Base-by-base conservation (phyloP, 305 asterid genomes). In the Fraxinus nigra region DNA sequence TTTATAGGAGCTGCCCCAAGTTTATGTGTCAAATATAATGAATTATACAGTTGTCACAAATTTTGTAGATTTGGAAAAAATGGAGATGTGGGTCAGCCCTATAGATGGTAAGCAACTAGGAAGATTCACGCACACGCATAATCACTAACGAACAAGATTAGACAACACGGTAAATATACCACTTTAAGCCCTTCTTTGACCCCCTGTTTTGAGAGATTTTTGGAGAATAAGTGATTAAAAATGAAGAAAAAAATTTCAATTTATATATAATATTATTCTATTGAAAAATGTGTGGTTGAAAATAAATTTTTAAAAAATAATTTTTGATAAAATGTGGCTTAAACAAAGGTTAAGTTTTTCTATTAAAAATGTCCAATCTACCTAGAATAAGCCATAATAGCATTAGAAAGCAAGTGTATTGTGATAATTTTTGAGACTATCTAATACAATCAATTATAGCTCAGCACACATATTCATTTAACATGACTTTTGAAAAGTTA, bases 31-130 rank as follows among this genome's bases (percentile, higher is more conserved):
- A 69, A 80, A 79, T 83, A 81, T 85, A 81, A 87, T 74, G 72
- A 61, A 9, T 11, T 5, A 76, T 76, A 46, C 28, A 56, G n/a
- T 48, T 38, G n/a, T 35, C 20, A 20, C 35, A 16, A 51, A 24
- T 72, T 83, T 79, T 76, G 48, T 24, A 82, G 63, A 82, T 79
- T 56, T 67, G 79, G 78, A 84, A 43, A 73, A 30, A 74, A 54
- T 18, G 86, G 86, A 79, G 89, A 83, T 81, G 90, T 93, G 94
- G 95, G 98, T 89, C 95, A 93, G 92, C 92, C 85, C 87, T 69
- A 84, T 77, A 82, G 88, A 78, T 51, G 86, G 95, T 84, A 75
- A 87, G 91, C 87, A 87, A 84, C 86, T 84, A 85, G 94, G 98
- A 92, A 91, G 96, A 91, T 91, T 92, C 94, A 89, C 84, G 77